Conservation (phyloP, 2,329 filamentous ascomycete genomes). For the Metarhizium guizhouense region DNA sequence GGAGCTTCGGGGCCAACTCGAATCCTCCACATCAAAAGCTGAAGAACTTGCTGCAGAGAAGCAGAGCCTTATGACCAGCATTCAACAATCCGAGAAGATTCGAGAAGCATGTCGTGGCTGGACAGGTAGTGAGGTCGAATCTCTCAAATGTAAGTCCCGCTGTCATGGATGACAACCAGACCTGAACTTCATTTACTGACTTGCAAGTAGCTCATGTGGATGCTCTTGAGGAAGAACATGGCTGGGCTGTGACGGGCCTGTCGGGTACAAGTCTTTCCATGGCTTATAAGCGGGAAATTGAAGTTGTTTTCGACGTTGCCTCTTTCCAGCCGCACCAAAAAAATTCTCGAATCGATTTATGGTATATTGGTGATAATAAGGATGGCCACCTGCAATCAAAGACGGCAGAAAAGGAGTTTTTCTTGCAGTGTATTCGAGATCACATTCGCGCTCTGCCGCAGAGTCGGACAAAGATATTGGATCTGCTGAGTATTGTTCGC, state of each 20-base stretch:
- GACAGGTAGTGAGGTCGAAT: conserved; percentile 71
- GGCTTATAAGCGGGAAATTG: conserved; percentile 62
- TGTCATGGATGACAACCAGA: conserved; percentile 22
- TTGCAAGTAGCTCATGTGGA: conserved; percentile 49
- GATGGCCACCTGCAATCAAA: conserved; percentile 44
- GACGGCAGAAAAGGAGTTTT: conserved; percentile 64
- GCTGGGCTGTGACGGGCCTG: conserved; percentile 64
- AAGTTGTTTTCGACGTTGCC: conserved; percentile 61
- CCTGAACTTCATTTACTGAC: background rate
- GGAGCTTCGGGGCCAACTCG: conserved; percentile 56
- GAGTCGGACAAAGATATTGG: conserved; percentile 43
- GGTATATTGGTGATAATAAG: conserved; percentile 55
- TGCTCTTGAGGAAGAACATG: conserved; percentile 54
- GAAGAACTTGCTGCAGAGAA: conserved; percentile 58
- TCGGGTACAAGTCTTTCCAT: conserved; percentile 58
- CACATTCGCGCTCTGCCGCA: conserved; percentile 55
- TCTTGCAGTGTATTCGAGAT: conserved; percentile 62
- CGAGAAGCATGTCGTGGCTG: conserved; percentile 86
- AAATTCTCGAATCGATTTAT: conserved; percentile 55
- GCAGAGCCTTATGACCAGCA: conserved; percentile 60
- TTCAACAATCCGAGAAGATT: conserved; percentile 71
- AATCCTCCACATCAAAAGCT: conserved; percentile 57
- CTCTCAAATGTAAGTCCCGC: conserved; percentile 58
- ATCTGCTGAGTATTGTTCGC: conserved; percentile 51
- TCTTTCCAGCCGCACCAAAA: conserved; percentile 42